phyloP scores from a whole-genome alignment of 331 rosid species.

The Malus hybrid region DNA sequence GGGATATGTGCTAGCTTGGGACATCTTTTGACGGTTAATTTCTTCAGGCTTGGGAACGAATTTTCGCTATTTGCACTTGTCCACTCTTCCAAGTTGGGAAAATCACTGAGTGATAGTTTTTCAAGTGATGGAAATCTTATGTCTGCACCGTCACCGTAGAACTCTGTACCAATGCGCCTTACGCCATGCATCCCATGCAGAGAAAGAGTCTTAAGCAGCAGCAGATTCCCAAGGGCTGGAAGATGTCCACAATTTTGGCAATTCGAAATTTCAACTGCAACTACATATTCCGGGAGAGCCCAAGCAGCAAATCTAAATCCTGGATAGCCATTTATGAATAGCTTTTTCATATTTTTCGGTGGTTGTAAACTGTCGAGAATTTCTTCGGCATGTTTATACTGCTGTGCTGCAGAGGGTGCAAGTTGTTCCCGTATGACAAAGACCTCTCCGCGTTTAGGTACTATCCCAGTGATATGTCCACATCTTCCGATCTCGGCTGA shows the following conservation, averaged over 20 bases:
- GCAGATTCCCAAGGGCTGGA: constrained; percentile 7
- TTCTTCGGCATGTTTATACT: background rate
- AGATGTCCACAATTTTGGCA: background rate
- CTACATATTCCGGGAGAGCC: background rate
- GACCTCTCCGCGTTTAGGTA: background rate
- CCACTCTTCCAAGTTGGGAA: constrained; percentile 13
- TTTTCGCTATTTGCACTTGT: background rate
- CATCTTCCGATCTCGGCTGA: background rate
- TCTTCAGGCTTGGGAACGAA: background rate
- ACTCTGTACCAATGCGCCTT: background rate
- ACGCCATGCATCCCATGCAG: constrained; percentile 6
- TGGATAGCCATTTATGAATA: background rate
- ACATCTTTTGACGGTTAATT: background rate
- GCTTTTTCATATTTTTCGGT: background rate
- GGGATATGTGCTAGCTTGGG: background rate
- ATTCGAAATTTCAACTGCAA: background rate
- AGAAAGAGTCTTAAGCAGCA: background rate
- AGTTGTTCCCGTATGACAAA: too few species aligned
- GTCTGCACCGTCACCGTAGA: background rate
- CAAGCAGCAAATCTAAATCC: background rate
- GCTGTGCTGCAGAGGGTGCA: too few species aligned
- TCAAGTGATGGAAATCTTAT: constrained; percentile 3
- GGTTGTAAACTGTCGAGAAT: background rate
- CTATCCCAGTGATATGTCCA: background rate
- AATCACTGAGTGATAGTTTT: constrained; percentile 6